phyloP scores from a whole-genome alignment of 2,329 filamentous ascomycete species.

The Hypomyces rosellus region DNA sequence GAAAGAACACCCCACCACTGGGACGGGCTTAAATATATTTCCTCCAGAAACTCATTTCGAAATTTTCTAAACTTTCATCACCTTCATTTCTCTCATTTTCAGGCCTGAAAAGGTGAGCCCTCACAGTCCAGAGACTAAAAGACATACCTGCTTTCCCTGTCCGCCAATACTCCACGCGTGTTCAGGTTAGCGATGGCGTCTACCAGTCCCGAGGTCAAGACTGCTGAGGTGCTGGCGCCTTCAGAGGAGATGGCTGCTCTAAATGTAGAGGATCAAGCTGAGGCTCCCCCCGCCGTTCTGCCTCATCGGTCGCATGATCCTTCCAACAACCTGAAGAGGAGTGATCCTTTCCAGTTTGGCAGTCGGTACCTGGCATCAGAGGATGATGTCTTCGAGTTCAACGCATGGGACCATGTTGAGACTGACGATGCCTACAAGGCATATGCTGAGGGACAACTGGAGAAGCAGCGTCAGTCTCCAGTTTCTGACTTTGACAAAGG shows the following conservation, averaged over 20 bases:
- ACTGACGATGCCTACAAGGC: slow-evolving; percentile 83
- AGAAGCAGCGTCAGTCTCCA: slow-evolving; percentile 75
- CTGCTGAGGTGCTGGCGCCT: slow-evolving; percentile 6
- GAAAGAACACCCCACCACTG: too few relatives aligned
- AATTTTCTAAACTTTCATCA: background rate
- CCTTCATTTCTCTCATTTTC: background rate
- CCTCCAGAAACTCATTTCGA: background rate
- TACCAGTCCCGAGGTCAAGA: background rate
- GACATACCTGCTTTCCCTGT: background rate
- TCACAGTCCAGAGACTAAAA: background rate
- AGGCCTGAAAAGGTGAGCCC: slow-evolving; percentile 2
- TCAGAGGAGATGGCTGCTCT: slow-evolving; percentile 21
- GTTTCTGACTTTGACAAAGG: slow-evolving; percentile 91
- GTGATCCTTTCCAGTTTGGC: slow-evolving; percentile 92
- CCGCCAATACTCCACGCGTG: background rate
- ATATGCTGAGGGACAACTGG: slow-evolving; percentile 79
- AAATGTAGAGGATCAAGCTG: slow-evolving; percentile 8
- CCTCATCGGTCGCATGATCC: slow-evolving; percentile 67
- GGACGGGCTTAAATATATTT: background rate
- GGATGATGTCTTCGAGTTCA: slow-evolving; percentile 93
- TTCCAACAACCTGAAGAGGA: slow-evolving; percentile 71
- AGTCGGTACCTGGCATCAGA: slow-evolving; percentile 76
- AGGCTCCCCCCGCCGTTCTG: slow-evolving; percentile 30
- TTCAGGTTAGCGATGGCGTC: slow-evolving; percentile 6
- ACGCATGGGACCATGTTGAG: slow-evolving; percentile 97